phyloP scores from a whole-genome alignment of 345 rosid species.

The Psidium guajava region DNA sequence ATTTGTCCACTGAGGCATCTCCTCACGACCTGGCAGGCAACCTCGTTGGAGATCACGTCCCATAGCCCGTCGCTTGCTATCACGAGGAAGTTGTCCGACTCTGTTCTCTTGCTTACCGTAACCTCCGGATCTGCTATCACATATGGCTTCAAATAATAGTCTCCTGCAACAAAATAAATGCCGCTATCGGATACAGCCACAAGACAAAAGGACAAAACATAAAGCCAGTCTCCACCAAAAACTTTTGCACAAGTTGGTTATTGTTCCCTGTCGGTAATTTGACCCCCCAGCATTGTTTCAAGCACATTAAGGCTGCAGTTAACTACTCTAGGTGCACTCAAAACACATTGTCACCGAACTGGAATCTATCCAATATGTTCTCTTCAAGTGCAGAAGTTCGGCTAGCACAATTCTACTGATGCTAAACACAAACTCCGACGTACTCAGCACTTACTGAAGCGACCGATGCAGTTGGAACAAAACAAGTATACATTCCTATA shows the following conservation, averaged over 20 bases:
- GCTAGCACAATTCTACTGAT: not conserved
- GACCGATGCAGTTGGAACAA: not conserved
- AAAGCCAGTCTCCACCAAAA: not conserved
- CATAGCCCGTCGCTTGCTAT: conserved; percentile 28
- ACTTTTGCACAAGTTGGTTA: not conserved
- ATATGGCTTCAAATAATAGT: conserved; percentile 15
- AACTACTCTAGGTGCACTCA: not conserved
- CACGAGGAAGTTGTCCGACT: conserved; percentile 15
- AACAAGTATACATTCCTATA: not conserved
- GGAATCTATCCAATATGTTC: not conserved
- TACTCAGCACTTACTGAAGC: not conserved
- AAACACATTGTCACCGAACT: not conserved
- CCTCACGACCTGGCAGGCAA: conserved; percentile 18
- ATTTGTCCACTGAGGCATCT: conserved; percentile 3
- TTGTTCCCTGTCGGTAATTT: not conserved
- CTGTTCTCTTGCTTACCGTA: conserved; percentile 4
- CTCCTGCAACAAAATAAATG: conserved; percentile 8
- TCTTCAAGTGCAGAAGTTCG: not conserved
- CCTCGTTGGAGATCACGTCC: conserved; percentile 27
- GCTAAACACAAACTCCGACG: not conserved
- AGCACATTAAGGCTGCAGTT: not conserved
- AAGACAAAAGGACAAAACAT: not conserved
- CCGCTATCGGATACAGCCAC: not conserved
- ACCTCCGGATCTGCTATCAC: conserved; percentile 21
- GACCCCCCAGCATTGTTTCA: not conserved